Base-by-base conservation (phyloP, 805 yeast genomes). In the Candida parachauliodes region DNA sequence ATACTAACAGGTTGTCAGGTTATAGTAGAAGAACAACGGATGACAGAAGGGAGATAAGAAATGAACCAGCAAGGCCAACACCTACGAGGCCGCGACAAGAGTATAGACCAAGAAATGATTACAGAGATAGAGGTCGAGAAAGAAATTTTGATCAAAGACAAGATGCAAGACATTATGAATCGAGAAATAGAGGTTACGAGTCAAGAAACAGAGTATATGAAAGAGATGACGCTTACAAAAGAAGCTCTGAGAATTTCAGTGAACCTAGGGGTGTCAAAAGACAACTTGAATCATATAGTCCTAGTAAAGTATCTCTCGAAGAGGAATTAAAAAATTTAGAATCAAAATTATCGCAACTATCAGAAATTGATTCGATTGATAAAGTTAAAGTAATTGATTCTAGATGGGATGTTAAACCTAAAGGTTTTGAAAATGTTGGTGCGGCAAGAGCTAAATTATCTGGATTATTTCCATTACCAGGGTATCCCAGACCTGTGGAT, bases 381-480 rank as follows among this genome's bases (percentile, higher is more conserved):
- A 63, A 74, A 31, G 55, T 84, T n/a, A 61, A 63, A 33, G 63
- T 81, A 9, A 50, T 60, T 9, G 67, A 65, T 14, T 68, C 86
- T 0, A 60, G 68, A 34, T 87, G 95, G 95, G 93, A 86, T 35
- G 62, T 74, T 17, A 69, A 72, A 23, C 88, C 95, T 1, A 67
- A 68, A 43, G 91, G 87, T 0, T 83, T 83, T 53, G 93, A 85
- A 50, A 73, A 75, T 5, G 79, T 83, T 1, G 73, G 84, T 1
- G 83, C 93, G 0, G 85, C 80, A 43, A 68, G 82, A 42, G 95
- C 93, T 5, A 88, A 87, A 50, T 61, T 83, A 12, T 75, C 87
- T 1, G 95, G 95, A 0, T 57, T 85, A 2, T 88, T 87, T 50
- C 87, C 89, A 2, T 64, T 76, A 12, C 91, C 93, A 1, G 88